phyloP scores from a whole-genome alignment of 306 rosid species.

The Erythrophleum fordii region DNA sequence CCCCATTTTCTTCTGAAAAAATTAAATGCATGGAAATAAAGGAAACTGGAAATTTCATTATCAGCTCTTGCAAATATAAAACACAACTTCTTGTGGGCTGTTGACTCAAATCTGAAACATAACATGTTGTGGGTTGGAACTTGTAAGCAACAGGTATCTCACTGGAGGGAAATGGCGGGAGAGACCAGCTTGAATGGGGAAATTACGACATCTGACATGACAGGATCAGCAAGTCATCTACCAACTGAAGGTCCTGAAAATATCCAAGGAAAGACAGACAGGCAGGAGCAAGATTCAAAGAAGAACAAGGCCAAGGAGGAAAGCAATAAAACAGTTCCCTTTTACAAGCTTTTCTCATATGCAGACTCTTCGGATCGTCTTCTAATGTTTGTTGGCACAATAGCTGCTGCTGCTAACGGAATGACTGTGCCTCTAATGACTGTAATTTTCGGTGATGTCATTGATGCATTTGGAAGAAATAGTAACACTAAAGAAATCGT shows the following conservation, averaged over 20 bases:
- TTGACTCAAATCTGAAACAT: neutral
- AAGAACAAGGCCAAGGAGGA: conserved; percentile 35
- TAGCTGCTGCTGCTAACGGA: conserved; percentile 67
- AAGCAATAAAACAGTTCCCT: conserved; percentile 49
- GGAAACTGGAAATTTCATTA: neutral
- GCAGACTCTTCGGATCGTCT: conserved; percentile 57
- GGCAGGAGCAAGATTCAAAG: conserved; percentile 20
- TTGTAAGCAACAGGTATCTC: conserved; percentile 9
- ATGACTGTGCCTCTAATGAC: conserved; percentile 53
- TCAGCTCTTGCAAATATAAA: neutral
- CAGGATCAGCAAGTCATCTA: conserved; percentile 40
- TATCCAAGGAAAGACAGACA: neutral
- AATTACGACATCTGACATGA: conserved; percentile 30
- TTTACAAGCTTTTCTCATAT: conserved; percentile 62
- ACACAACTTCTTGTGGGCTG: too few relatives aligned
- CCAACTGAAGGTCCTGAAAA: neutral
- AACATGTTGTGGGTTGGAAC: neutral
- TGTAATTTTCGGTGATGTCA: conserved; percentile 50
- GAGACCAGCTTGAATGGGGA: conserved; percentile 43
- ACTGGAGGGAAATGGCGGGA: conserved; percentile 42
- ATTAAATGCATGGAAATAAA: neutral
- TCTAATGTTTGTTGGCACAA: conserved; percentile 57
- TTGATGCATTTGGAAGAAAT: conserved; percentile 57
- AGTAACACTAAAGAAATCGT: conserved; percentile 34
- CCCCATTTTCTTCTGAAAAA: neutral